Evolutionary conservation across 2,329 filamentous ascomycete species (phyloP).

Genomic region (Aspergillus sp.): DNA sequence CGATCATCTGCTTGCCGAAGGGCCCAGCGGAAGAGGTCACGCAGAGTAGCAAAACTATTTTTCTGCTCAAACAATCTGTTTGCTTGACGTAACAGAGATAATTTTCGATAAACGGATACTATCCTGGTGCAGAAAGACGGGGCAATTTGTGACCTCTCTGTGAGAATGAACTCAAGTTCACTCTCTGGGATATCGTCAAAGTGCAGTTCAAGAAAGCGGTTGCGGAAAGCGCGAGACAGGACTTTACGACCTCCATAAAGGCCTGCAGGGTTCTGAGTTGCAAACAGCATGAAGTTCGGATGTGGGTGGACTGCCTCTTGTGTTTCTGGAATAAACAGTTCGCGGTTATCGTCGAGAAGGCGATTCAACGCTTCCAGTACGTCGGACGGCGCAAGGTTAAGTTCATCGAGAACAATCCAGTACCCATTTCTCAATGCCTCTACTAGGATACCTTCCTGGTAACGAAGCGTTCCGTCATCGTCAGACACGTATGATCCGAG

Average conservation of each 20-base stretch:
- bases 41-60: conserved; percentile 92
- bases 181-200: conserved; percentile 97
- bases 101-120: conserved; percentile 89
- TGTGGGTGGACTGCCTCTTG: conserved; percentile 93
- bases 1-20: conserved; percentile 80
- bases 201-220: conserved; percentile 94
- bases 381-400: conserved; percentile 96
- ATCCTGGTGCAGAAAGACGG: conserved; percentile 91
- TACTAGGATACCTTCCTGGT: conserved; percentile 92
- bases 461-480: conserved; percentile 79
- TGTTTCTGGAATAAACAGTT: conserved; percentile 93
- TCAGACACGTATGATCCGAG: conserved; percentile 91
- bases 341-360: conserved; percentile 92
- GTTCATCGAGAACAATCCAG: conserved; percentile 97
- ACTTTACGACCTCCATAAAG: conserved; percentile 94
- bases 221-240: conserved; percentile 91
- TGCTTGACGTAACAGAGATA: conserved; percentile 87
- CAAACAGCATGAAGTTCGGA: conserved; percentile 95
- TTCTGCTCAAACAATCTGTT: conserved; percentile 94
- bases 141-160: conserved; percentile 84
- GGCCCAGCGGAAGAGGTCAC: conserved; percentile 96
- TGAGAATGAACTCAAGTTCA: conserved; percentile 88
- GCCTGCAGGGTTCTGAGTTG: conserved; percentile 94
- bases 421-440: conserved; percentile 90
- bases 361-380: conserved; percentile 95